These are phyloP conservation scores for Parastagonospora avenae DNA, from an alignment of 2,329 filamentous ascomycete species.

Conservation along the genomic window DNA sequence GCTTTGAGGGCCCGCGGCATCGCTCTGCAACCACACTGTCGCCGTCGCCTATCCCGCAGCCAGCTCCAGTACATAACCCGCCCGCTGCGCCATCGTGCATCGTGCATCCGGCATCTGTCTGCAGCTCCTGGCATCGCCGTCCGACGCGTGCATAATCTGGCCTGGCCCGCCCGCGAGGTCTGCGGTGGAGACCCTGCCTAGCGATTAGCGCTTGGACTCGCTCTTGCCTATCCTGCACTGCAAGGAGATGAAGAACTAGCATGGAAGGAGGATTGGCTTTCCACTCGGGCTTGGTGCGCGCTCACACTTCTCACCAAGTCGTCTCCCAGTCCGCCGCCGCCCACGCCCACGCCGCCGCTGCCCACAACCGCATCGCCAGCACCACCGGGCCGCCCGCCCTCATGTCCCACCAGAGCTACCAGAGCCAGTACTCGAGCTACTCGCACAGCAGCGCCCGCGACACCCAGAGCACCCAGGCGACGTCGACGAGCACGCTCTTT, in stretches of 20 bases:
- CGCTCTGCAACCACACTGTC: slow-evolving; percentile 1
- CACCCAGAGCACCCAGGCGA: slow-evolving; percentile 55
- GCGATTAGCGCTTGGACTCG: slow-evolving; percentile 5
- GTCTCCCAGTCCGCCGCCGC: slow-evolving; percentile 22
- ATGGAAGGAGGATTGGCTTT: slow-evolving; percentile 22
- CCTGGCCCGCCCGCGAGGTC: neutral
- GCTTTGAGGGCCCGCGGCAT: neutral
- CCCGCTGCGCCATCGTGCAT: no score
- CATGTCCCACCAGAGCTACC: slow-evolving; percentile 53
- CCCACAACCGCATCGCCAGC: slow-evolving; percentile 42
- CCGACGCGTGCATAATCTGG: neutral
- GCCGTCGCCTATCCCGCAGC: neutral
- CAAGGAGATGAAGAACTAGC: slow-evolving; percentile 9
- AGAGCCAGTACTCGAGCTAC: slow-evolving; percentile 54
- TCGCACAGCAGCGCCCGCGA: slow-evolving; percentile 53
- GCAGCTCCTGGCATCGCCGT: neutral
- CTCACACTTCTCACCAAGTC: slow-evolving; percentile 4
- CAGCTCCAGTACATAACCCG: neutral
- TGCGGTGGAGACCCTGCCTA: neutral
- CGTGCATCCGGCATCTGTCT: neutral
- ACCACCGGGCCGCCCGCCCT: slow-evolving; percentile 45
- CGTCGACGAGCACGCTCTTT: slow-evolving; percentile 53
- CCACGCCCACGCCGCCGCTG: slow-evolving; percentile 26
- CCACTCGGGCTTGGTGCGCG: slow-evolving; percentile 31
- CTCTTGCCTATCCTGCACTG: slow-evolving; percentile 1